Percentiles rank a stretch among this genome's conserved stretches.
phyloP scores from a whole-genome alignment of 768 basidiomycete species.

The Mycena filopes region DNA sequence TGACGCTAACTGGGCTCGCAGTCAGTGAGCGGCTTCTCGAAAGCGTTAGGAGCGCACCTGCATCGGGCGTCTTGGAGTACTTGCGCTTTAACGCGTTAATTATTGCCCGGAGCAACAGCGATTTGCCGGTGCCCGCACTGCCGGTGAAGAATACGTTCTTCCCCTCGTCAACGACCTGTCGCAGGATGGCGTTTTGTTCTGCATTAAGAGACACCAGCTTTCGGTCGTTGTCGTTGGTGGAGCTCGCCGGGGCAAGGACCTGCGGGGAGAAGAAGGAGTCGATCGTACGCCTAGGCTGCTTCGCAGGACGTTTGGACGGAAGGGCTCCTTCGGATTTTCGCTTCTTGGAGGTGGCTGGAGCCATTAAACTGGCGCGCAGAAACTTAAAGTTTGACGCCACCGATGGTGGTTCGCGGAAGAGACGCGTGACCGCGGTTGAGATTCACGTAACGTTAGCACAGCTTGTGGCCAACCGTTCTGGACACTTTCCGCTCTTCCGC shows the following conservation, averaged over 20 bases:
- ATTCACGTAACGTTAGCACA: too few species aligned
- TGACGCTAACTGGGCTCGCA: slow-evolving; percentile 78
- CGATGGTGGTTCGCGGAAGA: slow-evolving; percentile 4
- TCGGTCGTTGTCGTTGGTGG: slow-evolving; percentile 27
- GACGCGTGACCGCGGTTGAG: slow-evolving; percentile 9
- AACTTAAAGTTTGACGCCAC: too few species aligned
- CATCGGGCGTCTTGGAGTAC: slow-evolving; percentile 57
- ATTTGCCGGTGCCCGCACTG: slow-evolving; percentile 87
- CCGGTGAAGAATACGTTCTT: slow-evolving; percentile 85
- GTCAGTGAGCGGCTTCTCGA: too few species aligned
- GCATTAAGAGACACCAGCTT: slow-evolving; percentile 31
- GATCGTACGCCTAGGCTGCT: slow-evolving; percentile 25
- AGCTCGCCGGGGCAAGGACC: slow-evolving; percentile 29
- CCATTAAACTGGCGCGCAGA: too few species aligned
- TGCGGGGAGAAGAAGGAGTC: slow-evolving; percentile 32
- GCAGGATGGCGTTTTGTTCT: slow-evolving; percentile 75
- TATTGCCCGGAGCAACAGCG: slow-evolving; percentile 81
- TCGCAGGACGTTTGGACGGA: slow-evolving; percentile 25
- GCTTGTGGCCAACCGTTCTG: too few species aligned
- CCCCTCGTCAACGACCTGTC: slow-evolving; percentile 66
- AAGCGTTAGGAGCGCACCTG: too few species aligned
- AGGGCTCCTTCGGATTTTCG: slow-evolving; percentile 24
- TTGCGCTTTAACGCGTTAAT: slow-evolving; percentile 65
- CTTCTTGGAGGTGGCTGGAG: slow-evolving; percentile 15
- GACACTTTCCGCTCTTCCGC: not conserved